Percentiles rank a stretch among this genome's conserved stretches.
Conservation (phyloP, 805 yeast genomes). For the Spathaspora boniae region DNA sequence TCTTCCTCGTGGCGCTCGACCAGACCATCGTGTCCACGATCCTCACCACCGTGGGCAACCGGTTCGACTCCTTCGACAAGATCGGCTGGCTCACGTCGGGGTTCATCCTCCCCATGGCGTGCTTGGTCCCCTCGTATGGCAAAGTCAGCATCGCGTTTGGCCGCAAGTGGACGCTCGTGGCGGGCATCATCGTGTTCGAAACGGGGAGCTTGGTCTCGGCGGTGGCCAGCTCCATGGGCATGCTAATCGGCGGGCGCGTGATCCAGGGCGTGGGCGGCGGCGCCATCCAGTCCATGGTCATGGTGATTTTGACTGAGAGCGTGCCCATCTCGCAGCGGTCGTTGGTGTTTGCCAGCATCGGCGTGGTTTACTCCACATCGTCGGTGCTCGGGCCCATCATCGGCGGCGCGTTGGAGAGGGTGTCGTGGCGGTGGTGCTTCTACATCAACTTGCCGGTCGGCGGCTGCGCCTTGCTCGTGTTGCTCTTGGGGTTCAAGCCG, state of each 20-base stretch:
- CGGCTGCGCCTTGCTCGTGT: conserved; percentile 41
- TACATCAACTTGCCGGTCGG: conserved; percentile 68
- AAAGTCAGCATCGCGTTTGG: conserved; percentile 55
- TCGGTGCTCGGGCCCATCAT: conserved; percentile 59
- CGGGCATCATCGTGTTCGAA: conserved; percentile 52
- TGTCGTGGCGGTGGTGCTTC: conserved; percentile 77
- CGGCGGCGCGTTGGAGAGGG: conserved; percentile 63
- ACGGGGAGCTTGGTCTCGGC: conserved; percentile 63
- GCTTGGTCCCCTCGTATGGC: conserved; percentile 56
- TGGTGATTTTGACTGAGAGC: conserved; percentile 55
- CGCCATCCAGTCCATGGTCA: conserved; percentile 55
- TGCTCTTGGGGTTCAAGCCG: conserved; percentile 44
- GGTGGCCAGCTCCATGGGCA: conserved; percentile 49
- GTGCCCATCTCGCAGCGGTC: conserved; percentile 44
- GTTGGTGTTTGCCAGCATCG: conserved; percentile 34
- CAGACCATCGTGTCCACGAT: conserved; percentile 57
- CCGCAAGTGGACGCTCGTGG: conserved; percentile 46
- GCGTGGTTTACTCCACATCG: conserved; percentile 46
- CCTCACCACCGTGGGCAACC: conserved; percentile 45
- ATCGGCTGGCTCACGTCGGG: conserved; percentile 61
- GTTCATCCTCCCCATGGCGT: conserved; percentile 51
- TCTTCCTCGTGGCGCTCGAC: conserved; percentile 49
- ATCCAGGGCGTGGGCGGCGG: conserved; percentile 73
- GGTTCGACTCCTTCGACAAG: conserved; percentile 48
- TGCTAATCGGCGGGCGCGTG: conserved; percentile 68